Evolutionary conservation across 1,284 basidiomycete species (phyloP).

Genomic region (Malassezia psittaci): DNA sequence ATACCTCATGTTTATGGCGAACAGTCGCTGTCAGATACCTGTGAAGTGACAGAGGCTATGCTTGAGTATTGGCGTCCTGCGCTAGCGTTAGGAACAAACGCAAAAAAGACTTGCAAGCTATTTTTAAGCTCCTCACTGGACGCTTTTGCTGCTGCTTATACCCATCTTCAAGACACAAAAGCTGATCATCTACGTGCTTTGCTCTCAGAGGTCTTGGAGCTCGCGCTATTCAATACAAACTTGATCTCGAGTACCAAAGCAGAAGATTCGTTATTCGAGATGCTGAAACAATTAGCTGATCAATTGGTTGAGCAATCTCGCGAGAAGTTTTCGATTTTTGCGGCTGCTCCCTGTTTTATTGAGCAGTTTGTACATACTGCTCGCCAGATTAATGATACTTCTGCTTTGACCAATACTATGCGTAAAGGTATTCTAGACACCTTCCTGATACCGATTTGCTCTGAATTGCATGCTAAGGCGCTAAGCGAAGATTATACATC

Average conservation of each 20-base stretch:
- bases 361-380: background rate
- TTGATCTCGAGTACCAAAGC: background rate
- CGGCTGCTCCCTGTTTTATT: slow-evolving; percentile 4
- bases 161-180: background rate
- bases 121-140: slow-evolving; percentile 19
- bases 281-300: background rate
- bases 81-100: slow-evolving; percentile 27
- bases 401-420: background rate
- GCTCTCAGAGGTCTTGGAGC: slow-evolving; percentile 17
- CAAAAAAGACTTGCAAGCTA: slow-evolving; percentile 27
- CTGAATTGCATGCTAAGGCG: background rate
- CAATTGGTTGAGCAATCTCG: slow-evolving; percentile 8
- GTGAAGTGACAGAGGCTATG: slow-evolving; percentile 15
- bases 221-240: slow-evolving; percentile 16
- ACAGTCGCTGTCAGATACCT: background rate
- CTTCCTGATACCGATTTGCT: slow-evolving; percentile 3
- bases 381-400: background rate
- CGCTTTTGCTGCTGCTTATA: slow-evolving; percentile 9
- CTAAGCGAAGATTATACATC: background rate
- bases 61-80: slow-evolving; percentile 19
- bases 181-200: slow-evolving; percentile 11
- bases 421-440: slow-evolving; percentile 6
- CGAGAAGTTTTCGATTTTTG: background rate
- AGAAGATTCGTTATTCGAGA: background rate
- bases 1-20: slow-evolving; percentile 1